These are phyloP conservation scores for Porodaedalea pini DNA, from an alignment of 1,284 basidiomycete species.

Conservation along the genomic window DNA sequence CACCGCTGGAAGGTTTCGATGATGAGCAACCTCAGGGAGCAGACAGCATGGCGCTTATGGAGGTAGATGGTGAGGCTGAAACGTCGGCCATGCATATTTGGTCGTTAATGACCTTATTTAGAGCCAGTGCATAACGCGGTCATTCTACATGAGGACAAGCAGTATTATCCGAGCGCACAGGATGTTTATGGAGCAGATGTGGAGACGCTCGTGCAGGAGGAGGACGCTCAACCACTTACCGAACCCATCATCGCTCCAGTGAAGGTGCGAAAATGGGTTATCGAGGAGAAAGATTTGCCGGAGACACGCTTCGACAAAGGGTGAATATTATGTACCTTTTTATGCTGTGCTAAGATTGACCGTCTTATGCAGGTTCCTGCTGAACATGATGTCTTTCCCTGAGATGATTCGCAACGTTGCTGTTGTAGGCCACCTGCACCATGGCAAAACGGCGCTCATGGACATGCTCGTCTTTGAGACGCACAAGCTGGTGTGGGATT, in stretches of 20 bases:
- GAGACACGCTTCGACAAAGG: conserved; percentile 92
- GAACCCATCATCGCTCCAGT: conserved; percentile 96
- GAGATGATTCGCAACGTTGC: conserved; percentile 96
- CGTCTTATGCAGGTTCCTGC: conserved; percentile 65
- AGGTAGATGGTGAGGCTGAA: conserved; percentile 66
- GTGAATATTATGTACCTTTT: conserved; percentile 44
- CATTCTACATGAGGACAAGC: conserved; percentile 94
- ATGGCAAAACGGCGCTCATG: conserved; percentile 95
- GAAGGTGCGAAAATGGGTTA: conserved; percentile 87
- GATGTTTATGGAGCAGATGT: conserved; percentile 94
- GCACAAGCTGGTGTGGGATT: conserved; percentile 91
- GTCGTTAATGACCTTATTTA: conserved; percentile 27
- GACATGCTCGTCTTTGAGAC: conserved; percentile 98
- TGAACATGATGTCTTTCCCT: conserved; percentile 89
- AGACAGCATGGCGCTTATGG: conserved; percentile 68
- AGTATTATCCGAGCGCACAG: conserved; percentile 92
- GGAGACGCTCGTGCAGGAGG: conserved; percentile 96
- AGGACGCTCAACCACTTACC: conserved; percentile 92
- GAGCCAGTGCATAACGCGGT: conserved; percentile 83
- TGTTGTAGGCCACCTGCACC: conserved; percentile 93
- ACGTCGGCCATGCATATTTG: not conserved
- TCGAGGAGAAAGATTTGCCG: conserved; percentile 91
- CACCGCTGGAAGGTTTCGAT: conserved; percentile 74
- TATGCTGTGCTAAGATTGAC: conserved; percentile 14
- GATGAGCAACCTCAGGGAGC: conserved; percentile 51